Evolutionary conservation across 768 basidiomycete genomes (phyloP), one percentile per base, ranked within the genome.

Genomic region (Hemileccinum rubropunctum): DNA sequence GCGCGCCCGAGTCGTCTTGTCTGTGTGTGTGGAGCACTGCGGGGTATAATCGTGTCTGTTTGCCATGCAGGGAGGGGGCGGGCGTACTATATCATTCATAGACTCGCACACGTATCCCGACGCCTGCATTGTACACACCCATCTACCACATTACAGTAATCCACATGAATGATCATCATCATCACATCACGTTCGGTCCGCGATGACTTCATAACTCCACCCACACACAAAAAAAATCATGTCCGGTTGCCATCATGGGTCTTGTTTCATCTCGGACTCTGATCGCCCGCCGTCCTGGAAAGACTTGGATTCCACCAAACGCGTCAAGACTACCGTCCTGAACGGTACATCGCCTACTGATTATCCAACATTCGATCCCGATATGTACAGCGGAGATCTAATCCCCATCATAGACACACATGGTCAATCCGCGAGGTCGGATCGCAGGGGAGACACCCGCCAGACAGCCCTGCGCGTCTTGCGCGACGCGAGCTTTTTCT

Each of bases 121-220:
- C 56, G 41, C 54, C 54, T 65, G 58, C 65, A 58, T 66, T 68
- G 66, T 65, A 62, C 47, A 59, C 48, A 47, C 52, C 47, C 52
- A 26, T 47, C 36, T 46, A 37, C 23, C 27, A 40, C 26, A 53
- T 35, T 52, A 30, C 28, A 30, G 7, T 46, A 33, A 50, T 51
- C 32, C 48, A 51, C 39, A 50, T 42, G 18, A 47, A 40, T 41
- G 28, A 48, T 54, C 30, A 45, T 54, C 49, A 3, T 39, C 3
- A 30, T 30, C 28, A 30, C 28, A 30, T 23, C 23, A 23, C 23
- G 23, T 21, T 32, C 62, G 65, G 65, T 28, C 62, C 15, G 35
- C 54, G 51, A 67, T 64, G 65, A 65, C 47, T 55, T 62, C 63
- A 62, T 62, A 13, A 21, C 58, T 47, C 48, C 42, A 14, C 21